phyloP scores from a whole-genome alignment of 352 stramenopile species.

The Phytophthora pistaciae region DNA sequence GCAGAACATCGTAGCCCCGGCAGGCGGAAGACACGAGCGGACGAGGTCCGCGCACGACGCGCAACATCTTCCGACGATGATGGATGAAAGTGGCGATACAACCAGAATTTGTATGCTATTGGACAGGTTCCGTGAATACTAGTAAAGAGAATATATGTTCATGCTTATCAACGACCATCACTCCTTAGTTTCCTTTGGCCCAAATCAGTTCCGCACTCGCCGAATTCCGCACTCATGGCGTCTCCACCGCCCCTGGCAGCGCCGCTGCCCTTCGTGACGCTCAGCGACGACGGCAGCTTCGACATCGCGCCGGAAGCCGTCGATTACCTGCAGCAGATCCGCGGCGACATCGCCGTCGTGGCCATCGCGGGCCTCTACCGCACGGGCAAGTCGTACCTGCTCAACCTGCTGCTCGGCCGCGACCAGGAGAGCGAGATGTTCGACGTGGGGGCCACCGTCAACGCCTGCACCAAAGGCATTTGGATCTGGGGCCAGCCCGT shows the following conservation, averaged over 20 bases:
- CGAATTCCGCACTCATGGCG: conserved; percentile 7
- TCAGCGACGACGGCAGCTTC: conserved; percentile 76
- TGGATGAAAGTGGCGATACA: background rate
- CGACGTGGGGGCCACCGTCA: conserved; percentile 73
- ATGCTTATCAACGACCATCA: conserved; percentile 2
- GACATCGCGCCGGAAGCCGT: conserved; percentile 65
- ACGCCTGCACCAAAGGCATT: conserved; percentile 85
- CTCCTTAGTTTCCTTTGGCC: conserved; percentile 4
- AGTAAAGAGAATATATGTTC: background rate
- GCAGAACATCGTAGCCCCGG: conserved; percentile 3
- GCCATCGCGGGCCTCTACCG: conserved; percentile 79
- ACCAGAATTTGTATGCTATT: conserved; percentile 9
- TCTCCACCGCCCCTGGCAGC: conserved; percentile 14
- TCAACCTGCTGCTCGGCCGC: conserved; percentile 71
- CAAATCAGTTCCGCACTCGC: conserved; percentile 5
- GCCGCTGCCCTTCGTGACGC: conserved; percentile 76
- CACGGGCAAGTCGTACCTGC: conserved; percentile 84
- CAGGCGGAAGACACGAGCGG: background rate
- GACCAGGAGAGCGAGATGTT: conserved; percentile 73
- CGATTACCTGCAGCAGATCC: conserved; percentile 68
- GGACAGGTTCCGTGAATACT: conserved; percentile 9
- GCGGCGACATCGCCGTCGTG: conserved; percentile 68
- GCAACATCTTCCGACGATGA: conserved; percentile 23
- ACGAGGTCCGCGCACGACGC: conserved; percentile 14
- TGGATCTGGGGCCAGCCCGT: conserved; percentile 81